Evolutionary conservation across 495 filamentous ascomycete genomes (phyloP), one percentile per base, ranked within the genome.

Genomic region (Daldinia loculata): DNA sequence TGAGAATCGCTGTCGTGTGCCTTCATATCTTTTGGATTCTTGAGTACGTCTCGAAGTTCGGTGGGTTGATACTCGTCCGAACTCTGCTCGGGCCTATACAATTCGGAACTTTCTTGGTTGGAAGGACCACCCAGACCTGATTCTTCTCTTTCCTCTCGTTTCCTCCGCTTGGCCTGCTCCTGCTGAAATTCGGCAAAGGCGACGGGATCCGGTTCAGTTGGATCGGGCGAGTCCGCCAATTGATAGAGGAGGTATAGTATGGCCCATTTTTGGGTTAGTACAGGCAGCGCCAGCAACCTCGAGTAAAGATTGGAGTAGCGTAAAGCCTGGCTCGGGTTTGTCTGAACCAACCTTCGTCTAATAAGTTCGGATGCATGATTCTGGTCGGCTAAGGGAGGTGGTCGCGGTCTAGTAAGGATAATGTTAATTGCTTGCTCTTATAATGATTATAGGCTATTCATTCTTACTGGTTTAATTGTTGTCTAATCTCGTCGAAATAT

Each of bases 231-330:
- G 67, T 89, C 87, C 53, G 91, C 89, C 45, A 99, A 84, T 70
- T 91, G 90, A 74, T 93, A 91, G 22, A 99, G 88, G 48, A 99
- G 86, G 76, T 95, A 93, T 6, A 99, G 84, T 69, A 98, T 97
- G 2, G 91, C 93, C 93, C 95, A 98, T 87, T 98, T 99, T 78
- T 97, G 91, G 72, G 89, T 90, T 32, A 99, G 84, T 2, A 98
- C 94, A 4, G 95, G 94, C 71, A 96, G 90, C 27, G 93, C 91
- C 19, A 97, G 83, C 26, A 99, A 87, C 41, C 91, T 86, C 39
- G 92, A 91, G 81, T 95, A 97, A 53, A 98, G 85, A 76, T 95
- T 93, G 15, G 92, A 90, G 80, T 98, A 97, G 26, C 89, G 86
- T 27, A 95, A 81, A n/a, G 93, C 93, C 76, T 94, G 92, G 68